Evolutionary conservation across 345 rosid species (phyloP).

Genomic region (Eutrema japonicum): DNA sequence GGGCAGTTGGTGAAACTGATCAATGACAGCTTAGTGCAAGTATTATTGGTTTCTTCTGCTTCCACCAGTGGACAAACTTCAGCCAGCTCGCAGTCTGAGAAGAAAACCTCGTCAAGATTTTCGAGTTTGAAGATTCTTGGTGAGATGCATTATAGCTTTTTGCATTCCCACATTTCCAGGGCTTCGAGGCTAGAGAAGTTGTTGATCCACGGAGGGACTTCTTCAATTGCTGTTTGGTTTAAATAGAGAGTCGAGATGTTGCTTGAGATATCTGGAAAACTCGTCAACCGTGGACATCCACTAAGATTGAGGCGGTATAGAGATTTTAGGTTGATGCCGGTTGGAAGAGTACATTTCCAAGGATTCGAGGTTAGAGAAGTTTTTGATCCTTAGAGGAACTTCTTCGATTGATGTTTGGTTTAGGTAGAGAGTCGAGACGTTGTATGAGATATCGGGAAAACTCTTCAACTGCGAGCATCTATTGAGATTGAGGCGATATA

Average conservation of each 20-base stretch:
- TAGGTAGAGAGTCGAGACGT: conserved; percentile 13
- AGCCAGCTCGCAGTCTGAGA: conserved; percentile 25
- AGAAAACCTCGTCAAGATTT: conserved; percentile 9
- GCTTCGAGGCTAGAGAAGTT: conserved; percentile 22
- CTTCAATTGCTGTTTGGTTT: conserved; percentile 21
- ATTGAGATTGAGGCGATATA: conserved; percentile 20
- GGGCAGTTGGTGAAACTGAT: conserved; percentile 26
- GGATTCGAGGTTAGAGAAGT: conserved; percentile 8
- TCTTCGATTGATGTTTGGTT: conserved; percentile 26
- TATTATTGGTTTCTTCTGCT: neutral
- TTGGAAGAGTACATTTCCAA: conserved; percentile 24
- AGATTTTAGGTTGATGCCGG: conserved; percentile 9
- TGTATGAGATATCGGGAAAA: conserved; percentile 35
- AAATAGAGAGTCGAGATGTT: conserved; percentile 17
- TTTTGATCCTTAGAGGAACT: conserved; percentile 25
- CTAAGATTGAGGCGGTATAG: conserved; percentile 27
- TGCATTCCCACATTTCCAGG: conserved; percentile 31
- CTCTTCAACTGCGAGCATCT: conserved; percentile 32
- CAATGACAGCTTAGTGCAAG: neutral
- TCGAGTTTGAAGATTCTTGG: conserved; percentile 9
- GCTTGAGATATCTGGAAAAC: conserved; percentile 35
- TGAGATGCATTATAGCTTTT: conserved; percentile 17
- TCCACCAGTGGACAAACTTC: conserved; percentile 17
- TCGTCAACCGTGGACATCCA: conserved; percentile 31
- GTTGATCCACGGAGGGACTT: conserved; percentile 24